A percentile compares a stretch with the other conserved stretches of the same genome.
phyloP scores from a whole-genome alignment of 1,284 basidiomycete genomes.

The Trichosporon ovoides region DNA sequence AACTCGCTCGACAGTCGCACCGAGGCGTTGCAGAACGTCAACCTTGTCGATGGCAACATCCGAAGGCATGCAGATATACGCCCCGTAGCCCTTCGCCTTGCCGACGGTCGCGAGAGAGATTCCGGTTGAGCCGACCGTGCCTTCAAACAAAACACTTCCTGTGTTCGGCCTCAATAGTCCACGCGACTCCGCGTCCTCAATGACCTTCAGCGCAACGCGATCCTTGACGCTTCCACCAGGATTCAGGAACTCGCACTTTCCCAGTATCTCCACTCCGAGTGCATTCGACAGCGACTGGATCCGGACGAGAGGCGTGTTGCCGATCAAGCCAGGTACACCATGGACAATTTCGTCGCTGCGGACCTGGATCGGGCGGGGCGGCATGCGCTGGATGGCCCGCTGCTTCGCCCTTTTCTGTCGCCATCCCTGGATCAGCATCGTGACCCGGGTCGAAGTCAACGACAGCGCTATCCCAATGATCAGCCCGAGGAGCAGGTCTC shows the following conservation, averaged over 20 bases:
- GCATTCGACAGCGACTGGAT: slow-evolving; percentile 87
- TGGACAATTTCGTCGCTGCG: slow-evolving; percentile 63
- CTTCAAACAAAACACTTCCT: slow-evolving; percentile 92
- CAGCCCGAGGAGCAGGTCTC: slow-evolving; percentile 59
- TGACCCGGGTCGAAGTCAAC: slow-evolving; percentile 59
- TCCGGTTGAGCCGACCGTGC: slow-evolving; percentile 94
- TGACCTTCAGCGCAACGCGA: slow-evolving; percentile 85
- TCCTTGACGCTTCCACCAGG: slow-evolving; percentile 98
- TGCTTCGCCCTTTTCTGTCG: slow-evolving; percentile 46
- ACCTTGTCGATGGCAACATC: slow-evolving; percentile 88
- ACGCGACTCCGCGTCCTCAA: slow-evolving; percentile 81
- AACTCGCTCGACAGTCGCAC: slow-evolving; percentile 79
- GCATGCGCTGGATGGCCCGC: slow-evolving; percentile 39
- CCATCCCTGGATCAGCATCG: slow-evolving; percentile 54
- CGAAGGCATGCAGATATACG: slow-evolving; percentile 80
- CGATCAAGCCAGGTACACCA: slow-evolving; percentile 76
- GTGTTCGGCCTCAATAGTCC: slow-evolving; percentile 81
- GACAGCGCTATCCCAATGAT: slow-evolving; percentile 66
- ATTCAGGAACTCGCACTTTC: slow-evolving; percentile 64
- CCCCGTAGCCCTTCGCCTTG: slow-evolving; percentile 62
- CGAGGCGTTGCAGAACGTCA: slow-evolving; percentile 73
- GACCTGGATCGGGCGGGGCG: slow-evolving; percentile 64
- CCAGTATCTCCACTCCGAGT: slow-evolving; percentile 83
- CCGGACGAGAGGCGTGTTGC: slow-evolving; percentile 90
- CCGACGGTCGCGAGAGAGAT: slow-evolving; percentile 94